These are phyloP conservation scores for Physcomitrium patens DNA, from an alignment of 225 moss, liverwort and hornwort genomes.

Conservation along the genomic window DNA sequence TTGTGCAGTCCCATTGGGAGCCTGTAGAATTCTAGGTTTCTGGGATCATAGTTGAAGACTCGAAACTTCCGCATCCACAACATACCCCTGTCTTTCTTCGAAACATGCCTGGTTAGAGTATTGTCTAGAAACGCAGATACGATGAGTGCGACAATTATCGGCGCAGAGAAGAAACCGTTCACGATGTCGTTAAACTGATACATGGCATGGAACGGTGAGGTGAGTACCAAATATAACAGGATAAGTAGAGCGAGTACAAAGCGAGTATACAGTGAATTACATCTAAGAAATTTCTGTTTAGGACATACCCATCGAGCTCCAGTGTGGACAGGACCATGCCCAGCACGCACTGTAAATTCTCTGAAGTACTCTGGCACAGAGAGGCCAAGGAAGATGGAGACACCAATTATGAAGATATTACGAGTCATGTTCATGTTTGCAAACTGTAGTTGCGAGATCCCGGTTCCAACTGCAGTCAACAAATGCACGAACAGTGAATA, in stretches of 20 bases:
- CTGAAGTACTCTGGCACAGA: slow-evolving; percentile 89
- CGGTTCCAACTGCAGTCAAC: slow-evolving; percentile 55
- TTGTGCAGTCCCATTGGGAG: slow-evolving; percentile 69
- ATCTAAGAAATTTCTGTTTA: too few species aligned
- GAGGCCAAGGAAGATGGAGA: slow-evolving; percentile 83
- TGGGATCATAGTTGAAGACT: slow-evolving; percentile 52
- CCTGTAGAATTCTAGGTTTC: slow-evolving; percentile 80
- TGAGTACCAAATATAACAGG: neutral
- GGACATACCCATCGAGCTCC: slow-evolving; percentile 62
- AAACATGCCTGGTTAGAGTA: slow-evolving; percentile 65
- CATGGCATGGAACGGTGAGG: neutral
- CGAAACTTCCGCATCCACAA: slow-evolving; percentile 77
- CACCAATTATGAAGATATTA: slow-evolving; percentile 84
- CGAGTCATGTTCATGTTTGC: slow-evolving; percentile 93
- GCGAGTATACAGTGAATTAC: too few species aligned
- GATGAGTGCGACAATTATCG: slow-evolving; percentile 65
- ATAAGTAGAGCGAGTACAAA: too few species aligned
- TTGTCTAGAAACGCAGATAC: slow-evolving; percentile 73
- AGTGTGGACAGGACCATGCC: slow-evolving; percentile 75
- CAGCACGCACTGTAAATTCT: slow-evolving; percentile 65
- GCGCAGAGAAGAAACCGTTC: slow-evolving; percentile 79
- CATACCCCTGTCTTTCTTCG: slow-evolving; percentile 79
- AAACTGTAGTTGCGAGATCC: slow-evolving; percentile 80
- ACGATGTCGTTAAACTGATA: slow-evolving; percentile 84
- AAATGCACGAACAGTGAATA: neutral